Base-by-base conservation (phyloP, 257 asterid species). In the Nicotiana paniculata region DNA sequence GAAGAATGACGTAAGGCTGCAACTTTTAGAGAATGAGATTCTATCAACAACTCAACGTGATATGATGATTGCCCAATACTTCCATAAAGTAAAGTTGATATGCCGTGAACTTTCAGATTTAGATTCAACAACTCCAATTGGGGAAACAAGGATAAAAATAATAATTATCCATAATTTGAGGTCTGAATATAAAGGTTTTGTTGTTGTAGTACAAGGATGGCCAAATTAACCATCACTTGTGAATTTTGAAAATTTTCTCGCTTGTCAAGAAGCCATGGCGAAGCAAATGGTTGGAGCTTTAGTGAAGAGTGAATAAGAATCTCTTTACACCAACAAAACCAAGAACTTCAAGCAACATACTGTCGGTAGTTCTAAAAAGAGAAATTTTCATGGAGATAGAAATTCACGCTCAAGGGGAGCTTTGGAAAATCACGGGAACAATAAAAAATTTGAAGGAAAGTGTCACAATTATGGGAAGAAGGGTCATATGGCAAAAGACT, bases 201-300 rank as follows among this genome's bases (percentile, higher is more conserved):
- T 72, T 28, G 17, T 53, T 69, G 77, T 43, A 0, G 12, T 63
- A 35, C 82, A 30, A 5, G 81, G 82, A 54, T 79, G 67, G 82
- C 17, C 39, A 37, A 66, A 26, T 32, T 53, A 77, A 9, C 80
- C 82, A 16, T 51, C 74, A 33, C 75, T 83, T 32, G 82, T 65
- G 1, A 74, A 66, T 16, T 81, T 85, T 0, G 85, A 85, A 10
- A 85, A 66, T 81, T 68, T 81, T 53, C 69, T 81, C 3, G 63
- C 48, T 18, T 37, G 72, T 8, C 81, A 82, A 35, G 85, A 85
- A 79, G 83, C 78, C 1, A 4, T 85, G 46, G 81, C 81, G 62
- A 85, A 77, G 72, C 65, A 86, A 83, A 83, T 81, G 77, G 68
- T 26, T 26, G 55, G 79, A 67, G 48, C 39, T 12, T 61, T 68